phyloP scores from a whole-genome alignment of 768 basidiomycete genomes.

The Trametes cubensis region DNA sequence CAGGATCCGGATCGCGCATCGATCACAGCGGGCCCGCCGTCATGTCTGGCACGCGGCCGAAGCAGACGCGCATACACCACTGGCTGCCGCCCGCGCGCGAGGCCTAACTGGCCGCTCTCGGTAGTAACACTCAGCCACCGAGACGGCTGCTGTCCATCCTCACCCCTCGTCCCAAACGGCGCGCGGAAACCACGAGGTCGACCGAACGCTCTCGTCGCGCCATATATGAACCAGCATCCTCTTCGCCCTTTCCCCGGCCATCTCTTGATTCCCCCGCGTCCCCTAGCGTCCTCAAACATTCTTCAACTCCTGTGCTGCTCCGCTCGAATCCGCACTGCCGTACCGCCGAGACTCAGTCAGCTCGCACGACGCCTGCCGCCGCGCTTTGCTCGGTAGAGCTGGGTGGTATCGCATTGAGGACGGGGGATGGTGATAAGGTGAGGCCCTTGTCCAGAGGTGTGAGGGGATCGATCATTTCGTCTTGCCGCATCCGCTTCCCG shows the following conservation, averaged over 20 bases:
- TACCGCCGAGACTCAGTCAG: background rate
- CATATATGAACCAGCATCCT: constrained; percentile 12
- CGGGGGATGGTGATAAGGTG: background rate
- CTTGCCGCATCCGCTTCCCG: constrained; percentile 21
- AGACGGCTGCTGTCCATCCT: constrained; percentile 5
- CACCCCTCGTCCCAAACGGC: background rate
- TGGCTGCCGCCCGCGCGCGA: constrained; percentile 4
- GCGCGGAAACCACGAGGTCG: constrained; percentile 19
- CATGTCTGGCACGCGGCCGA: constrained; percentile 5
- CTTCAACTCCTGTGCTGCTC: background rate
- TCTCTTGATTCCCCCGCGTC: no score
- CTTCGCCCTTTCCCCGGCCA: background rate
- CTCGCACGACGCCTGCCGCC: constrained; percentile 2
- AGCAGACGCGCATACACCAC: constrained; percentile 2
- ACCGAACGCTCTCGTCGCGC: constrained; percentile 6
- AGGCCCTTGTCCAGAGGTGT: constrained; percentile 4
- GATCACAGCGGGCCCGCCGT: constrained; percentile 19
- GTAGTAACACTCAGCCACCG: constrained; percentile 3
- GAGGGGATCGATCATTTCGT: constrained; percentile 1
- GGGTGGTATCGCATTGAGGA: background rate
- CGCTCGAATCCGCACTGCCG: background rate
- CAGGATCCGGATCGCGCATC: constrained; percentile 19
- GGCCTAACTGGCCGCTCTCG: constrained; percentile 5
- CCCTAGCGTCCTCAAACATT: background rate
- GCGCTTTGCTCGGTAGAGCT: background rate